phyloP scores from a whole-genome alignment of 2,329 filamentous ascomycete genomes.

The Colletotrichum musae region DNA sequence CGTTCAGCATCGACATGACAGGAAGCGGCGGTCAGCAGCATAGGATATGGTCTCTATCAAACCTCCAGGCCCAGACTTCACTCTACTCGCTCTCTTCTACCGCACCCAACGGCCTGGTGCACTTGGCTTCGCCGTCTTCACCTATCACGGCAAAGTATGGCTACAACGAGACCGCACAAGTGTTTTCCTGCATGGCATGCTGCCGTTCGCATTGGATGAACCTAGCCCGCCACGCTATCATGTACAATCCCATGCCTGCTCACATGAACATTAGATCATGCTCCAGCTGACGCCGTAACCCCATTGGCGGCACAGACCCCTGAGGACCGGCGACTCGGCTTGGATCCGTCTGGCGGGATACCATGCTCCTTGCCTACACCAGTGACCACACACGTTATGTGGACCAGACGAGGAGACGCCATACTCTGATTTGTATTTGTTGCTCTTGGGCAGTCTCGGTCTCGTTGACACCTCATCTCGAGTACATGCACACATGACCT shows the following conservation, averaged over 20 bases:
- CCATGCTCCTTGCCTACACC: slow-evolving; percentile 14
- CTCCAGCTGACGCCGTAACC: neutral
- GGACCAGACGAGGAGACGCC: neutral
- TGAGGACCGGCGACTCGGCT: slow-evolving; percentile 20
- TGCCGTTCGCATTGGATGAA: slow-evolving; percentile 32
- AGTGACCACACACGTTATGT: no score
- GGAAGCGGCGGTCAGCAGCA: no score
- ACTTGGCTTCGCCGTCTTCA: neutral
- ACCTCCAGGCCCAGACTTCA: no score
- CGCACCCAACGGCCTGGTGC: neutral
- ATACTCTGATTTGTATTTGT: no score
- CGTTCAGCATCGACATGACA: no score
- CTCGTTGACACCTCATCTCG: neutral
- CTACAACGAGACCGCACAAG: neutral
- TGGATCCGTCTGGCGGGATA: slow-evolving; percentile 31
- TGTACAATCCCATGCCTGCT: slow-evolving; percentile 10
- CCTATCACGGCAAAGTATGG: slow-evolving; percentile 2
- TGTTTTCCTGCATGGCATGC: slow-evolving; percentile 13
- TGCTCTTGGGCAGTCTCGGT: neutral
- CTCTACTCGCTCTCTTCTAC: no score
- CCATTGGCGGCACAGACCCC: slow-evolving; percentile 3
- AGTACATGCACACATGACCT: neutral
- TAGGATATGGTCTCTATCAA: no score
- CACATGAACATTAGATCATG: neutral
- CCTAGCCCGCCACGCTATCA: slow-evolving; percentile 23